Evolutionary conservation across 2,329 filamentous ascomycete genomes (phyloP).

Genomic region (Colletotrichum tanaceti): DNA sequence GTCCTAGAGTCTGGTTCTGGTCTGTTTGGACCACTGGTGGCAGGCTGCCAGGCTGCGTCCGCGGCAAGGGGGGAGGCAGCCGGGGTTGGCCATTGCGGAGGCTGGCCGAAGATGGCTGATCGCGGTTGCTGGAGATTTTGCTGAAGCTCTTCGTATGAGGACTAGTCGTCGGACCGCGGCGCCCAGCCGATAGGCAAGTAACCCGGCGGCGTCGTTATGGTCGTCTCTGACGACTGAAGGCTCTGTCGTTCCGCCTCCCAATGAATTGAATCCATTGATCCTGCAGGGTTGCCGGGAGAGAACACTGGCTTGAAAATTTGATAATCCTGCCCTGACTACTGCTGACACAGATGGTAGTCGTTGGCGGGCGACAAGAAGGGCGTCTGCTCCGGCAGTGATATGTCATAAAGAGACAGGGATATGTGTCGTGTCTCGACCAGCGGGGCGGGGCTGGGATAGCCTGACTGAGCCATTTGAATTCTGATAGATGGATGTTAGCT

Average conservation of each 20-base stretch:
- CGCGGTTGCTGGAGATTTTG: neutral
- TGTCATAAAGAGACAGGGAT: neutral
- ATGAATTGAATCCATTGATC: neutral
- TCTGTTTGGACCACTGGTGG: neutral
- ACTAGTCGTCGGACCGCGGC: neutral
- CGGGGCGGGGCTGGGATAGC: neutral
- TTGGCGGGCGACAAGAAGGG: neutral
- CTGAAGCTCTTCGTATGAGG: neutral
- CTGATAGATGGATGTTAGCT: neutral
- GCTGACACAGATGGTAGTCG: neutral
- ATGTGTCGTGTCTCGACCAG: neutral
- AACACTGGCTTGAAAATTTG: neutral
- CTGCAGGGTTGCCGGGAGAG: neutral
- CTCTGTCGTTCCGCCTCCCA: neutral
- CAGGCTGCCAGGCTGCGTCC: neutral
- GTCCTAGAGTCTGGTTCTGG: neutral
- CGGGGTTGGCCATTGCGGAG: neutral
- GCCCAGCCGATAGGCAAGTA: neutral
- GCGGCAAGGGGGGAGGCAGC: neutral
- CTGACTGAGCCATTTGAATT: slow-evolving; percentile 3
- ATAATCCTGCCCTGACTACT: slow-evolving; percentile 12
- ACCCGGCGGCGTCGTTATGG: neutral
- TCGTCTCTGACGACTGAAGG: neutral
- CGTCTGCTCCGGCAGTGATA: neutral
- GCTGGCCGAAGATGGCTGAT: neutral